Evolutionary conservation across 2,329 filamentous ascomycete genomes (phyloP).

Genomic region (Xylariaceae sp.): DNA sequence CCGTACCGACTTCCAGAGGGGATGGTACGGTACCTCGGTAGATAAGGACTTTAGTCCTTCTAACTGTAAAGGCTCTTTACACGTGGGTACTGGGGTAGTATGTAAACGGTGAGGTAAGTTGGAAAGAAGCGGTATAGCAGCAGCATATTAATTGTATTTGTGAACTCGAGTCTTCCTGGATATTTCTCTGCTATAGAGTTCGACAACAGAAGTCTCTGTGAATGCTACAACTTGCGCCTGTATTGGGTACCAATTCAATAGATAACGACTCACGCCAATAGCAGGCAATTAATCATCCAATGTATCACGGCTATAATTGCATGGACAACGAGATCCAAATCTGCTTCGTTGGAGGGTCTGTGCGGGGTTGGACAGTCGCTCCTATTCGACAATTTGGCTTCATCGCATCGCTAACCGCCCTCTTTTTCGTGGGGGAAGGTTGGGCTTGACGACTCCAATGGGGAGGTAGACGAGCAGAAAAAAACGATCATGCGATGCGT

Average conservation of each 20-base stretch:
- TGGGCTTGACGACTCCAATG: neutral
- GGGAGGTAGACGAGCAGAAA: too few species aligned
- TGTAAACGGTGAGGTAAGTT: too few species aligned
- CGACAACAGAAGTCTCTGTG: too few species aligned
- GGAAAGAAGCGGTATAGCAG: too few species aligned
- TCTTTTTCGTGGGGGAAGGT: neutral
- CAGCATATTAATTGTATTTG: too few species aligned
- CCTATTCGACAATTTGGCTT: conserved; percentile 17
- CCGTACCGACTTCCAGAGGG: neutral
- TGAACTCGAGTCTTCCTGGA: too few species aligned
- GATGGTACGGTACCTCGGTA: conserved; percentile 19
- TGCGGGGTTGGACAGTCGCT: conserved; percentile 13
- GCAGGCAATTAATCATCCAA: neutral
- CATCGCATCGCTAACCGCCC: too few species aligned
- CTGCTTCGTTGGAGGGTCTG: conserved; percentile 2
- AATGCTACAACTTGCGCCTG: too few species aligned
- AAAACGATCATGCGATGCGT: too few species aligned
- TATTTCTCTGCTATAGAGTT: too few species aligned
- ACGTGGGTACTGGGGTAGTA: too few species aligned
- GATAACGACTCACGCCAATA: conserved; percentile 21
- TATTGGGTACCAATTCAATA: conserved; percentile 23
- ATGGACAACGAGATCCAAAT: neutral
- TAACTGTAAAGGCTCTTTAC: too few species aligned
- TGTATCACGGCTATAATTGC: conserved; percentile 15
- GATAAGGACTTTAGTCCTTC: conserved; percentile 23